Base-by-base conservation (phyloP, 306 rosid species). In the Dalbergia cultrata region DNA sequence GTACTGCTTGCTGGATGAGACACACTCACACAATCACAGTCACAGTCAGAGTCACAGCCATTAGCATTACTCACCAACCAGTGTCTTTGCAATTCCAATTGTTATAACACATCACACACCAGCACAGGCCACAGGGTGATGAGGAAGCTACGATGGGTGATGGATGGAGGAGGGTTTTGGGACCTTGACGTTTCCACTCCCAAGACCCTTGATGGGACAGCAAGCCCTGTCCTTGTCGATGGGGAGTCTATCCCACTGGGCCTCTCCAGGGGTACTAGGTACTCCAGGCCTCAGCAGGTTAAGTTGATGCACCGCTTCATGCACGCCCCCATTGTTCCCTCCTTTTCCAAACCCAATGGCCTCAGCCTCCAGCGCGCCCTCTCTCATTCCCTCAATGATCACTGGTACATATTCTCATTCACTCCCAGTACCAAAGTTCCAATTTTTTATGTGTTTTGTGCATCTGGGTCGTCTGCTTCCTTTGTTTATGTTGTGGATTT, bases 71-170 rank as follows among this genome's bases (percentile, higher is more conserved):
- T 26, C 31, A 26, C 3, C 31, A 26, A 26, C 3, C 31, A 26
- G 31, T 26, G 31, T 26, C 31, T 26, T 2, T 26, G 31, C 31
- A 26, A 26, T 26, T 0, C 31, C 31, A 26, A 2, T 26, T 26
- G 2, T 26, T 26, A 26, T 2, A 26, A 3, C 31, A 26, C 31
- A 3, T 21, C 22, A 26, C 31, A 26, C 31, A 2, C 31, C 31
- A 26, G 31, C 31, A 26, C 31, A 26, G 31, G 31, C 31, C 31
- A 26, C 31, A 2, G 31, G 31, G 31, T 26, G 31, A 87, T 91
- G 97, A 91, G 84, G 87, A 95, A 88, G 76, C 90, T 95, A 43
- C 85, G 96, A 91, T 95, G 99, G 99, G 87, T 90, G 72, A 95
- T 86, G 98, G 97, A 91, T 66, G 92, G 92, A 26, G 88, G 83